Base-by-base conservation (phyloP, 345 rosid genomes). In the Acer negundo region DNA sequence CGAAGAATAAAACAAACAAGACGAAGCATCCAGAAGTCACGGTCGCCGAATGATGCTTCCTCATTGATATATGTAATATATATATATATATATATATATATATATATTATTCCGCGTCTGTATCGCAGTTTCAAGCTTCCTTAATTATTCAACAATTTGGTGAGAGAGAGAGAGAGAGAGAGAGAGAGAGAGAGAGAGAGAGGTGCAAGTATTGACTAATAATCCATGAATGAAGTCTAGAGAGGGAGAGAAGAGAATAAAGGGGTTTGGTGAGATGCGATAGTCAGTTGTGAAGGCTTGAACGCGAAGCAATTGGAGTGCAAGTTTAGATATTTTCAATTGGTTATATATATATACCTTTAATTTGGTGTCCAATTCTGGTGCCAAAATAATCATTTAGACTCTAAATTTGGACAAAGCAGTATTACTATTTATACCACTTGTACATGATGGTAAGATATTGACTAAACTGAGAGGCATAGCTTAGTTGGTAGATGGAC, bases 41-140 rank as follows among this genome's bases (percentile, higher is more conserved):
- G 17, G 44, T 47, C 6, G 13, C 59, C 31, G 56, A 58, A 3
- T 12, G 31, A 9, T 66, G 55, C 62, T 68, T 82, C 79, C 75
- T 65, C 77, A 59, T 75, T 8, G 53, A 16, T 42, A 6, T 0
- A 26, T 26, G 2, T 26, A 26, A 6, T 0, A 26, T 26, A 1
- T 26, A 26, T 26, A 1, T 1, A 1, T 1, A 1, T n/a, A 1
- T 26, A 1, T 26, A 28, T 28, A 28, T n/a, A 28, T 28, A 28
- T 31, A 31, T 31, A 35, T 4, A 4, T 11, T 56, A 56, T 20
- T 49, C 55, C 17, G 16, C 55, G 55, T 49, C 5, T 49, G 55
- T 13, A 28, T 61, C 13, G 20, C 62, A 58, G 23, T 1, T 61
- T 61, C 65, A 22, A 61, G 23, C 65, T 61, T 61, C 65, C 5